Conservation (phyloP, 768 basidiomycete species). For the Austroboletus eburneus region DNA sequence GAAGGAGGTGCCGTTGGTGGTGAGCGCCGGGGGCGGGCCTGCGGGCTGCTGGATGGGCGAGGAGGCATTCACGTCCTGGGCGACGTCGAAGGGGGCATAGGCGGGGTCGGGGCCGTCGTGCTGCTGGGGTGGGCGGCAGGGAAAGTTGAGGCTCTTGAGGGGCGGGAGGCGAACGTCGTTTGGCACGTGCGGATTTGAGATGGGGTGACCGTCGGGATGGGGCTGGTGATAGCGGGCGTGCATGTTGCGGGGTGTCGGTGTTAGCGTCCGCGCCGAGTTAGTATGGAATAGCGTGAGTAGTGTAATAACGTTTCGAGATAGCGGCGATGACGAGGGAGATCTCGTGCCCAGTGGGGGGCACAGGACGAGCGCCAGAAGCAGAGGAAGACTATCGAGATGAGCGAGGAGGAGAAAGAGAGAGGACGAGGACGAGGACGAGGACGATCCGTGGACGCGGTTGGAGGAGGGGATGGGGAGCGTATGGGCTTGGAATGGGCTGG, state of each 20-base stretch:
- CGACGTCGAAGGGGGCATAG: conserved; percentile 18
- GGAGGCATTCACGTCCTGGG: conserved; percentile 13
- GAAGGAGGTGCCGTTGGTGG: conserved; percentile 16
- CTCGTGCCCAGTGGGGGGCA: neutral
- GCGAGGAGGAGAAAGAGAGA: conserved; percentile 18
- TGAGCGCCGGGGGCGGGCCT: neutral
- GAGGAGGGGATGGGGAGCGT: conserved; percentile 5
- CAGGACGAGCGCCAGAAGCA: no score
- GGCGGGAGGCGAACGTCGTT: conserved; percentile 60
- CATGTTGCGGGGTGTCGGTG: conserved; percentile 28
- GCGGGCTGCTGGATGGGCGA: neutral
- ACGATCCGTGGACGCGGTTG: neutral
- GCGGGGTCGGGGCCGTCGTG: conserved; percentile 9
- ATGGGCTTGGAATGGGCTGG: conserved; percentile 27
- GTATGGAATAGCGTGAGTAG: neutral
- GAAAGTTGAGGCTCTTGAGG: conserved; percentile 70
- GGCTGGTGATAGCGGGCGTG: conserved; percentile 34
- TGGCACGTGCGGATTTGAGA: conserved; percentile 33
- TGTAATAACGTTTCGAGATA: conserved; percentile 14
- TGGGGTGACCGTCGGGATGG: conserved; percentile 15
- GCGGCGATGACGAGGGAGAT: conserved; percentile 23
- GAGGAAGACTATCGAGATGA: neutral
- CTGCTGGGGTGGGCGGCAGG: conserved; percentile 34
- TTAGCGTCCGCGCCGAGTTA: conserved; percentile 1
- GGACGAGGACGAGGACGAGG: conserved; percentile 22